phyloP scores from a whole-genome alignment of 495 filamentous ascomycete species.

The Neurospora sp. region DNA sequence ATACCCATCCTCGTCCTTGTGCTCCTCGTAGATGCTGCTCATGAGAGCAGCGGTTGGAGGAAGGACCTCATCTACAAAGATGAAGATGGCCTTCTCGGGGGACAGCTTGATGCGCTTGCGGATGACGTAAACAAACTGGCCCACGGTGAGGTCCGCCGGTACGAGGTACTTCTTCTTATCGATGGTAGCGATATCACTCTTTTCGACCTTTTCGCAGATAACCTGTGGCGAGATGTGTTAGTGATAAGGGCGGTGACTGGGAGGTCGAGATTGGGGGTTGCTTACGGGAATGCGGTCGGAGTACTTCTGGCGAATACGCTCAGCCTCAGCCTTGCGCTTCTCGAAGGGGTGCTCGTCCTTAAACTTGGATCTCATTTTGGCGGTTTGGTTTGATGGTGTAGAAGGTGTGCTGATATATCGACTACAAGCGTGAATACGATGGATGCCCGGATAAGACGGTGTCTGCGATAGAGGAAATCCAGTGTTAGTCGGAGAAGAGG shows the following conservation, averaged over 20 bases:
- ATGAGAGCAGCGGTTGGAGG: conserved; percentile 95
- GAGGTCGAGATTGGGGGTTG: conserved; percentile 12
- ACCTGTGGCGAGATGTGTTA: conserved; percentile 46
- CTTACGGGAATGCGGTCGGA: conserved; percentile 95
- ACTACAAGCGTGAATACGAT: background rate
- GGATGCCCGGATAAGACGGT: background rate
- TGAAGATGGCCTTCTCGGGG: conserved; percentile 99
- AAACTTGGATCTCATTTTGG: conserved; percentile 92
- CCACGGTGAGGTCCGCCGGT: conserved; percentile 93
- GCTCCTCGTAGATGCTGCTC: conserved; percentile 99
- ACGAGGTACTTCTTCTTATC: conserved; percentile 99
- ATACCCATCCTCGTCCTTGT: conserved; percentile 74
- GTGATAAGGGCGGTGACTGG: conserved; percentile 8
- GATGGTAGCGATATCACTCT: conserved; percentile 98
- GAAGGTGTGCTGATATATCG: background rate
- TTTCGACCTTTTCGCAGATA: conserved; percentile 99
- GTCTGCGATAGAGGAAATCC: background rate
- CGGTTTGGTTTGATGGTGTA: conserved; percentile 10
- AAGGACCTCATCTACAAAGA: conserved; percentile 98
- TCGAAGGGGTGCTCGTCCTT: conserved; percentile 99
- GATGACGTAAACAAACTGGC: conserved; percentile 99
- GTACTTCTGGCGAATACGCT: conserved; percentile 98
- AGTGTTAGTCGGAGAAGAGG: background rate
- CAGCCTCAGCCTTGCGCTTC: conserved; percentile 98
- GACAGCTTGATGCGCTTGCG: conserved; percentile 99